Evolutionary conservation across 257 asterid species (phyloP), one percentile per base, ranked within the genome.

Genomic region (Solanum rostratum): DNA sequence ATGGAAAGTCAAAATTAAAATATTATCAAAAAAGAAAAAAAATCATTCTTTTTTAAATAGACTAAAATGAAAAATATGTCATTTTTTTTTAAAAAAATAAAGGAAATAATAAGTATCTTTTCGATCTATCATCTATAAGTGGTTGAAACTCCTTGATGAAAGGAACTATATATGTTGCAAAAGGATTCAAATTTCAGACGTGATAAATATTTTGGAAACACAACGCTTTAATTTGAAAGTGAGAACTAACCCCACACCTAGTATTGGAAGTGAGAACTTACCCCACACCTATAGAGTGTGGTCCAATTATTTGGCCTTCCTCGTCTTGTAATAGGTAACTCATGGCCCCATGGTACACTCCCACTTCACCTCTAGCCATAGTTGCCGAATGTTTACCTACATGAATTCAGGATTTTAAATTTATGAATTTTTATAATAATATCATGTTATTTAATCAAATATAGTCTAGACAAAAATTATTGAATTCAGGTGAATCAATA

Each of bases 261-360:
- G 33, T 30, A 30, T 66, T 66, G 45, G 16, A 66, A 66, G 74
- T 16, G 46, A 66, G 16, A 66, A 30, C 74, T 66, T 33, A 66
- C 74, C 74, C 74, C 14, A 33, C 74, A 66, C 74, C 74, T 8
- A 66, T 33, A 24, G 74, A 66, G 11, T 66, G 74, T 66, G 74
- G 74, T 66, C 3, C 49, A 66, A 16, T 30, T 16, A 66, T 33
- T 1, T 66, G 74, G 14, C 74, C 74, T 66, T 95, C 93, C 1
- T 91, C 92, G 22, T 95, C 99, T 70, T 95, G 98, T 84, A 94
- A 82, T 54, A 93, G 63, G 84, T 91, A 94, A n/a, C 87, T 91
- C 97, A 94, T 90, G 16, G 97, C 88, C 14, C 97, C 98, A 78
- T 95, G 99, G 45, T 87, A 91, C 7, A 95, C 99, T 1, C 98